These are phyloP conservation scores for Pholiota molesta DNA, from an alignment of 768 basidiomycete species.

Conservation along the genomic window DNA sequence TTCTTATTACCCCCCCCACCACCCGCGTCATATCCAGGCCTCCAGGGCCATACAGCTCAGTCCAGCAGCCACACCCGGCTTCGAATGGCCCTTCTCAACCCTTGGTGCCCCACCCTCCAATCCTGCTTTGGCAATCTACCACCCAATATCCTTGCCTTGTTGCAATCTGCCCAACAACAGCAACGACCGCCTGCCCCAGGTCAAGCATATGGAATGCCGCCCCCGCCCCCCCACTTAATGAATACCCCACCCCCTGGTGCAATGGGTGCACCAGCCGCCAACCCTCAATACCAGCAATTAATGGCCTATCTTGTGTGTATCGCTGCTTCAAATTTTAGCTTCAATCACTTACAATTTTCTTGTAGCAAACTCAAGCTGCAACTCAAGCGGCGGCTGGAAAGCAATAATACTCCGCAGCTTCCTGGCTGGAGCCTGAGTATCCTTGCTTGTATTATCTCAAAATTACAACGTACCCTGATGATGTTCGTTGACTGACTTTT, in stretches of 20 bases:
- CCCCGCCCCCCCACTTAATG: conserved; percentile 35
- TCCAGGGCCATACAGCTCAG: conserved; percentile 27
- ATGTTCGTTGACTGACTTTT: neutral
- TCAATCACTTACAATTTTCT: neutral
- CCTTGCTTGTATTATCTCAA: conserved; percentile 3
- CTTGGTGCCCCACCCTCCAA: conserved; percentile 36
- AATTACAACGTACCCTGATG: conserved; percentile 2
- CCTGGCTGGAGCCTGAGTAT: neutral
- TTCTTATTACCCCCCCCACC: conserved; percentile 50
- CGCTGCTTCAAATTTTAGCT: neutral
- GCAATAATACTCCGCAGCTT: conserved; percentile 11
- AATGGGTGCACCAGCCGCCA: conserved; percentile 39
- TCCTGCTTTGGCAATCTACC: conserved; percentile 50
- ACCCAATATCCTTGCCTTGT: conserved; percentile 68
- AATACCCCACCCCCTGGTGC: conserved; percentile 44
- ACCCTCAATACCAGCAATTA: conserved; percentile 62
- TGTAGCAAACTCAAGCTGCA: conserved; percentile 39
- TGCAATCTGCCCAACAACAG: conserved; percentile 60
- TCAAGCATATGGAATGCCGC: conserved; percentile 38
- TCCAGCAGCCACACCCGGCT: conserved; percentile 32
- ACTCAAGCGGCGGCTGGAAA: conserved; percentile 25
- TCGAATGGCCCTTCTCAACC: neutral
- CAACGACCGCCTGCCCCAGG: conserved; percentile 35
- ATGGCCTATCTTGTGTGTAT: conserved; percentile 70
- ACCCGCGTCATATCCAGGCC: conserved; percentile 35